Percentiles rank a stretch among this genome's conserved stretches.
phyloP scores from a whole-genome alignment of 2,329 filamentous ascomycete genomes.

The Microascus cirrosus region DNA sequence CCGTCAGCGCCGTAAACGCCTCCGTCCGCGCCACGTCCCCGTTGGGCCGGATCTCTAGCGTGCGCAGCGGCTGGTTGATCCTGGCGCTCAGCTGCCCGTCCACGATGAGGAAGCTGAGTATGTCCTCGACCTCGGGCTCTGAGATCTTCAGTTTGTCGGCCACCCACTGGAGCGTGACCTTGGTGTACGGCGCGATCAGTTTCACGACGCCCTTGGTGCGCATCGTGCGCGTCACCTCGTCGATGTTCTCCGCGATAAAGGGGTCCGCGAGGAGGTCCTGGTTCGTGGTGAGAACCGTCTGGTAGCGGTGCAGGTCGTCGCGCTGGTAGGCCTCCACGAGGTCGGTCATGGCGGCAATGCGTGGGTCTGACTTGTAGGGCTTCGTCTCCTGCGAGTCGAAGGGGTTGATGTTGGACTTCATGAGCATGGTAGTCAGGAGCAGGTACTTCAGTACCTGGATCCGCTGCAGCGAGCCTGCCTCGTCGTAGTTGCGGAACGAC shows the following conservation, averaged over 20 bases:
- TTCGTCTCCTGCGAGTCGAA: constrained; percentile 99
- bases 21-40: constrained; percentile 64
- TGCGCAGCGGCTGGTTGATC: constrained; percentile 81
- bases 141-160: constrained; percentile 80
- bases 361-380: constrained; percentile 90
- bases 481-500: constrained; percentile 97
- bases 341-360: constrained; percentile 94
- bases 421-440: constrained; percentile 92
- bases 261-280: constrained; percentile 81
- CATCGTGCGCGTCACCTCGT: constrained; percentile 97
- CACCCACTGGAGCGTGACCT: constrained; percentile 82
- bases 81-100: constrained; percentile 78
- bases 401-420: constrained; percentile 96
- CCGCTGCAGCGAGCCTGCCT: constrained; percentile 88
- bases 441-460: constrained; percentile 98
- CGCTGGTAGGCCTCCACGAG: constrained; percentile 93
- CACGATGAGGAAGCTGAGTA: constrained; percentile 87
- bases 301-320: constrained; percentile 87
- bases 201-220: constrained; percentile 91
- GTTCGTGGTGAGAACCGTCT: constrained; percentile 76
- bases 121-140: constrained; percentile 81
- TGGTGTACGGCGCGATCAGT: constrained; percentile 86
- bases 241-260: constrained; percentile 98
- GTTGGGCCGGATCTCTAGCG: constrained; percentile 66
- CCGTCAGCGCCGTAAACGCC: constrained; percentile 63